A percentile compares a stretch with the other conserved stretches of the same genome.
phyloP scores from a whole-genome alignment of 2,329 filamentous ascomycete species.

The Lecanicillium sp. region DNA sequence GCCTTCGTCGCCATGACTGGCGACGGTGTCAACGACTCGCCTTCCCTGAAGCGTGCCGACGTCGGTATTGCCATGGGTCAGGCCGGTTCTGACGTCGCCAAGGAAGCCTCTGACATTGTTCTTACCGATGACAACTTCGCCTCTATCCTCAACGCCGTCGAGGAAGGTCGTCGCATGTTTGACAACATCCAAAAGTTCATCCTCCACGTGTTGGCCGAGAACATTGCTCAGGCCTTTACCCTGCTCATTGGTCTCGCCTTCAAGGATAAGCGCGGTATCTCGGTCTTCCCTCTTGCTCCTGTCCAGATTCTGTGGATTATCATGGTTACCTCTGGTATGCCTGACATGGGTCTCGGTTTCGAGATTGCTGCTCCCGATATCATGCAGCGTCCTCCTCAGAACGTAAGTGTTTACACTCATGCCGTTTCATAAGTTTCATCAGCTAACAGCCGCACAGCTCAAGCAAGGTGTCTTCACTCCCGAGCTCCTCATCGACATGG shows the following conservation, averaged over 20 bases:
- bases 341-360: conserved; percentile 70
- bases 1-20: conserved; percentile 62
- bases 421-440: not conserved
- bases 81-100: conserved; percentile 64
- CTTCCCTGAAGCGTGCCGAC: conserved; percentile 58
- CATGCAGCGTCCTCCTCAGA: conserved; percentile 62
- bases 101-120: conserved; percentile 62
- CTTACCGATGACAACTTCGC: conserved; percentile 69
- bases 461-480: conserved; percentile 55
- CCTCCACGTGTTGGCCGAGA: conserved; percentile 60
- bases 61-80: conserved; percentile 65
- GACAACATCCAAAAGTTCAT: conserved; percentile 72
- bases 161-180: conserved; percentile 64
- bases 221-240: conserved; percentile 62
- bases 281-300: conserved; percentile 65
- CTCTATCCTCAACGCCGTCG: conserved; percentile 64
- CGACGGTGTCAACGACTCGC: conserved; percentile 63
- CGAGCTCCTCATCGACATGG: conserved; percentile 59
- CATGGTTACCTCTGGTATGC: conserved; percentile 69
- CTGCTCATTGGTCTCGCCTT: conserved; percentile 64
- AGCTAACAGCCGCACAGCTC: conserved; percentile 19
- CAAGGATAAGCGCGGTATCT: conserved; percentile 57
- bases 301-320: conserved; percentile 77
- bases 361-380: conserved; percentile 64
- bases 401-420: conserved; percentile 33